Conservation (phyloP, 2,329 filamentous ascomycete genomes). For the Camillea tinctor region DNA sequence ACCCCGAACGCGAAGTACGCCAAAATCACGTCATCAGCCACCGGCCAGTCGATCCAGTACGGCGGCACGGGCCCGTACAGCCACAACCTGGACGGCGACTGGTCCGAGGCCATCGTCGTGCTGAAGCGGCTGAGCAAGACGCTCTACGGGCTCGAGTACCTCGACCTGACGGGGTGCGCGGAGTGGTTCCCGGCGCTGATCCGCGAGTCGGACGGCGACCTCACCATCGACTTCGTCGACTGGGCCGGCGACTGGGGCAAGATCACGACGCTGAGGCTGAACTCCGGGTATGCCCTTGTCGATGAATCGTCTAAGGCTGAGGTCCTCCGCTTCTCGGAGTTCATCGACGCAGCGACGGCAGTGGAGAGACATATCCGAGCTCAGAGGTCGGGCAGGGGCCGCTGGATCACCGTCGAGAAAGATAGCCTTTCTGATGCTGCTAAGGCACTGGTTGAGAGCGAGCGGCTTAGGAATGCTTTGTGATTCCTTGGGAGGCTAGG, state of each 20-base stretch:
- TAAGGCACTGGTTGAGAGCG: conserved; percentile 12
- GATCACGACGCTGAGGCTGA: conserved; percentile 44
- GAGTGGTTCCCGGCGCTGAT: conserved; percentile 54
- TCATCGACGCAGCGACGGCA: conserved; percentile 37
- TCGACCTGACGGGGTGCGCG: conserved; percentile 60
- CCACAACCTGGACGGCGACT: conserved; percentile 57
- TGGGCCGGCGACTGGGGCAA: conserved; percentile 56
- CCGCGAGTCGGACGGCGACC: conserved; percentile 41
- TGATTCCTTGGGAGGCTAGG: not conserved
- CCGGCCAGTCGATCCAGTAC: conserved; percentile 47
- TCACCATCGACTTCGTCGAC: conserved; percentile 42
- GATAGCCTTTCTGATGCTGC: conserved; percentile 31
- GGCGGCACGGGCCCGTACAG: conserved; percentile 57
- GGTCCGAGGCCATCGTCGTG: conserved; percentile 56
- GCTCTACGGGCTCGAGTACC: conserved; percentile 58
- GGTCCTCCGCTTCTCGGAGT: conserved; percentile 34
- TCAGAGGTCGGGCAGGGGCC: conserved; percentile 47
- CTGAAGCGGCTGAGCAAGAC: conserved; percentile 53
- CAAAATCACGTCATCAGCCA: conserved; percentile 44
- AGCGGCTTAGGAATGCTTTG: conserved; percentile 4
- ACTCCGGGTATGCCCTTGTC: conserved; percentile 41
- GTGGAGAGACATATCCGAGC: conserved; percentile 49
- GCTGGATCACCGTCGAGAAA: conserved; percentile 49
- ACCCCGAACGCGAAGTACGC: conserved; percentile 52
- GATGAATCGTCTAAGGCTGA: conserved; percentile 36